Percentiles rank a stretch among this genome's conserved stretches.
Conservation (phyloP, 2,329 filamentous ascomycete genomes). For the Bretziella fagacearum region DNA sequence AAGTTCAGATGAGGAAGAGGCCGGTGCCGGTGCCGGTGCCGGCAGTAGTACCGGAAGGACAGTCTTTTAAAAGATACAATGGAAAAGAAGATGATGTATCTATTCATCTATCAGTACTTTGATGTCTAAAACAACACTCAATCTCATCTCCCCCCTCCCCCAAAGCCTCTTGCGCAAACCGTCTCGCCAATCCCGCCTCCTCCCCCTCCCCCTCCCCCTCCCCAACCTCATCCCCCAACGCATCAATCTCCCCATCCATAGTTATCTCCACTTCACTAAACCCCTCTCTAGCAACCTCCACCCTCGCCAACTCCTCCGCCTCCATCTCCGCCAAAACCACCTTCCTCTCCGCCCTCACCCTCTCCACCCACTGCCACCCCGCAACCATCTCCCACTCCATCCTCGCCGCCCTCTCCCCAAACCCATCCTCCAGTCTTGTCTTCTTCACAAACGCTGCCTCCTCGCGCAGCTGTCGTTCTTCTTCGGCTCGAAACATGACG, state of each 20-base stretch:
- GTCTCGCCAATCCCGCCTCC: too few species aligned
- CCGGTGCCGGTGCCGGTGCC: not conserved
- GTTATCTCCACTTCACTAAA: constrained; percentile 11
- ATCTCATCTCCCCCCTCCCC: too few species aligned
- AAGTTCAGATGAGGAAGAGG: constrained; percentile 30
- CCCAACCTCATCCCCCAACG: not conserved
- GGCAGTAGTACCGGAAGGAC: too few species aligned
- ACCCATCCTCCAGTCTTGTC: not conserved
- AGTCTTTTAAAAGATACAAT: not conserved
- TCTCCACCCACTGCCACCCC: constrained; percentile 9
- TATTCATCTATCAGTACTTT: too few species aligned
- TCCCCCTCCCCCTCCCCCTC: not conserved
- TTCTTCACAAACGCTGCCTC: not conserved
- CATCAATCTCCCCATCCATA: constrained; percentile 6
- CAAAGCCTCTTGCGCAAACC: too few species aligned
- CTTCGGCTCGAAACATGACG: constrained; percentile 19
- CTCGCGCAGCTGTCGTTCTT: constrained; percentile 19
- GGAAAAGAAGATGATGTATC: too few species aligned
- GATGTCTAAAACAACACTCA: too few species aligned
- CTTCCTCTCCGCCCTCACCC: constrained; percentile 4
- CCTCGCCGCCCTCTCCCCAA: constrained; percentile 12
- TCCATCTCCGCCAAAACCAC: constrained; percentile 2
- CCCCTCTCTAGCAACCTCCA: constrained; percentile 8
- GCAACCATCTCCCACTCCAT: constrained; percentile 13
- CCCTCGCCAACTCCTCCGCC: constrained; percentile 4